These are phyloP conservation scores for Leccinum imitatum DNA, from an alignment of 768 basidiomycete genomes.

Conservation along the genomic window DNA sequence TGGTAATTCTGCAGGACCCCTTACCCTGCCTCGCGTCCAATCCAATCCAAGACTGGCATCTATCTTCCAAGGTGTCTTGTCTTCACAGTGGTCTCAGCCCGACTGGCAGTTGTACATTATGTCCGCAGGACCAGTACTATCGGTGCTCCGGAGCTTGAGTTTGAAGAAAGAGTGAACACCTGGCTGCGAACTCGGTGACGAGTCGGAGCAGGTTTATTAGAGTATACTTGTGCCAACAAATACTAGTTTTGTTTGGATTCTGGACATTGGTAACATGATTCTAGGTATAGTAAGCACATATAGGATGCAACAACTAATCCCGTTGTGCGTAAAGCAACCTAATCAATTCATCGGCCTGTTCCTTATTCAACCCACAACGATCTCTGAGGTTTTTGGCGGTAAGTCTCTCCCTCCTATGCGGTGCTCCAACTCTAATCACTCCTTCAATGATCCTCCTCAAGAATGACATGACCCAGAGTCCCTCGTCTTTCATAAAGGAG, in stretches of 20 bases:
- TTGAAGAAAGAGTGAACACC: no score
- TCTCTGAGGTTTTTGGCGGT: constrained; percentile 10
- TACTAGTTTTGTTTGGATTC: background rate
- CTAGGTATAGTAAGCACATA: constrained; percentile 1
- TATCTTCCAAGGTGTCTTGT: background rate
- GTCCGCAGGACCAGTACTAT: background rate
- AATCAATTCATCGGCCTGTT: constrained; percentile 21
- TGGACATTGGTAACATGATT: background rate
- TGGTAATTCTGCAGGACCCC: background rate
- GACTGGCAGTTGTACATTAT: background rate
- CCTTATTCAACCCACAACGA: constrained; percentile 18
- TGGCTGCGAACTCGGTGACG: background rate
- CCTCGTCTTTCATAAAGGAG: constrained; percentile 15
- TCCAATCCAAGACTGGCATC: background rate
- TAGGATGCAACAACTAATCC: background rate
- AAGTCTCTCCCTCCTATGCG: constrained; percentile 12
- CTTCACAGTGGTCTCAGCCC: background rate
- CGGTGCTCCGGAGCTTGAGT: no score
- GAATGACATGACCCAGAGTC: constrained; percentile 25
- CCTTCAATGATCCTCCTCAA: constrained; percentile 18
- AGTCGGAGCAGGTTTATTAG: background rate
- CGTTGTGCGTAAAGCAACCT: constrained; percentile 7
- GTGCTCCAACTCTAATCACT: constrained; percentile 11
- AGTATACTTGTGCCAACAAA: background rate
- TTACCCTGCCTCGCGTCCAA: background rate